Evolutionary conservation across 768 basidiomycete genomes (phyloP).

Genomic region (Naganishia vaughanmartiniae): DNA sequence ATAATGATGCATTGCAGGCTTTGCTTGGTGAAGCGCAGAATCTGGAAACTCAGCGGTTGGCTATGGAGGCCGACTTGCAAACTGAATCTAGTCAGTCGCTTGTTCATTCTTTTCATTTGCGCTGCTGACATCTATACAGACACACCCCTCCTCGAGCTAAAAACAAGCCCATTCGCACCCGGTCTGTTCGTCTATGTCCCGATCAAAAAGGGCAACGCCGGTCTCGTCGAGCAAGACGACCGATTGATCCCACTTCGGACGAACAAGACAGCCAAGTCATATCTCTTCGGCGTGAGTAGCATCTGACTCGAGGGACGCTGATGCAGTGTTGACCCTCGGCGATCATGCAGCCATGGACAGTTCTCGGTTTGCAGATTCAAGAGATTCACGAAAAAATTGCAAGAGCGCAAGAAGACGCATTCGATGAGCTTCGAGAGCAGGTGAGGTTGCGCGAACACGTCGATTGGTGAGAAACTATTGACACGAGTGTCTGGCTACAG

Average conservation of each 20-base stretch:
- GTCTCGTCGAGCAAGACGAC: conserved; percentile 6
- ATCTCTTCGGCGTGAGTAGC: conserved; percentile 38
- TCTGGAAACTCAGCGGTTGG: conserved; percentile 30
- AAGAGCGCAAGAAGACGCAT: conserved; percentile 56
- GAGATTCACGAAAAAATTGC: conserved; percentile 35
- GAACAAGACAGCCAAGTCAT: conserved; percentile 34
- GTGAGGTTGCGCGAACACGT: conserved; percentile 52
- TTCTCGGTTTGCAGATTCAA: conserved; percentile 39
- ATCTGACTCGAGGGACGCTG: neutral
- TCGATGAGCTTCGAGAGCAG: conserved; percentile 66
- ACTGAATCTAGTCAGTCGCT: conserved; percentile 13
- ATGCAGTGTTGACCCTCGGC: neutral
- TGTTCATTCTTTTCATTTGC: neutral
- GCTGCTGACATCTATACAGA: conserved; percentile 7
- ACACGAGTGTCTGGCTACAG: neutral
- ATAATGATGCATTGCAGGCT: conserved; percentile 28
- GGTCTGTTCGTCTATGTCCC: conserved; percentile 21
- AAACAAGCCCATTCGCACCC: conserved; percentile 14
- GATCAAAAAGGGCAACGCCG: conserved; percentile 18
- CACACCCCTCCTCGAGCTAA: conserved; percentile 27
- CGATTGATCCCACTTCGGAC: conserved; percentile 11
- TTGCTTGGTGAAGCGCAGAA: conserved; percentile 32
- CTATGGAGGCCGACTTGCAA: conserved; percentile 37
- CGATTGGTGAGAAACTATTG: neutral
- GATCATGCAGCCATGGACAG: conserved; percentile 41